Evolutionary conservation across 2,329 filamentous ascomycete species (phyloP), one percentile per base, ranked within the genome.

Genomic region (Ascochyta rabiei): DNA sequence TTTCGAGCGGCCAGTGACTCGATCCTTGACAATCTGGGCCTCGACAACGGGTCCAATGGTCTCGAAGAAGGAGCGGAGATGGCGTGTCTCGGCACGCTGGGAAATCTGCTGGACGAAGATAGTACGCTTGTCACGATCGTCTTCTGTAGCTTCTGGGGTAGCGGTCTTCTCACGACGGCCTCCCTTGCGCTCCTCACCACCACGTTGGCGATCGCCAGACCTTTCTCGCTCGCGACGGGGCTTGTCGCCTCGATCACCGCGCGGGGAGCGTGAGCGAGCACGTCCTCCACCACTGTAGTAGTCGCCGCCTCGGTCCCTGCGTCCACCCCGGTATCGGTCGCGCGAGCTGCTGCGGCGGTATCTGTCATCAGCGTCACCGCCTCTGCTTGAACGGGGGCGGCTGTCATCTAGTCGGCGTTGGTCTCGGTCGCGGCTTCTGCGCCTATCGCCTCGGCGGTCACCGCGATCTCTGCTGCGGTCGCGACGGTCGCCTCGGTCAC

Each of bases 21-120:
- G 86, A 70, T 99, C 95, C 78, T 98, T 98, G 48, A 99, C 95
- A 70, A 99, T 99, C 80, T 98, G 95, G 45, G 95, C 95, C 76
- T 98, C 95, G 68, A 95, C 96, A 50, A 99, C 95, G 34, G 90
- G 88, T 60, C 95, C 95, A 68, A 95, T 89, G 77, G 93, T 93
- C 75, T 96, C 91, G 72, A 99, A 99, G 76, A 99, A 99, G 59
- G 88, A 85, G 76, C 96, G 93, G 61, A 99, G 83, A 76, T 98
- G 92, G 71, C 91, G 92, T 51, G 91, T 96, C 67, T 93, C 88
- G 62, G 98, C 84, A 71, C 95, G 90, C 64, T 93, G 93, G 65
- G 95, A 95, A 72, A 99, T 89, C 79, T 99, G 95, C 81, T 99
- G 95, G 50, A 99, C 95, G 74, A 99, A 99, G 56, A 99, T 91